Base-by-base conservation (phyloP, 176 grass and related monocot species). In the Ensete ventricosum region DNA sequence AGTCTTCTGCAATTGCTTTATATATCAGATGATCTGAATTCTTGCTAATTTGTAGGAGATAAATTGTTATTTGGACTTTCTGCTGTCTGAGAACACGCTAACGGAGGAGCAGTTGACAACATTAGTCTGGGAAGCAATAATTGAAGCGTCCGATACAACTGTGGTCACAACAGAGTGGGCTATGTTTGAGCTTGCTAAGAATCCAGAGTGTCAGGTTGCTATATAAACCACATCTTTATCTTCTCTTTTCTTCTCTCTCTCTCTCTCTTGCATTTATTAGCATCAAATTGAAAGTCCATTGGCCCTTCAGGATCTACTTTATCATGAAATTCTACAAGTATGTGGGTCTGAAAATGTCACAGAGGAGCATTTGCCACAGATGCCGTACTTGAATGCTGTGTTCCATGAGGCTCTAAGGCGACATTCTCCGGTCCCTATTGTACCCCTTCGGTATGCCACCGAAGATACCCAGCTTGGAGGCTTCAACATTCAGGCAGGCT, bases 141-240 rank as follows among this genome's bases (percentile, higher is more conserved):
- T 98, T 26, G 94, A 91, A 57, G 55, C 86, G 22, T 87, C 94
- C 14, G 94, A 98, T 78, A 93, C 90, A 62, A 93, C 88, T 70
- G 34, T 86, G 52, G 82, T 93, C 55, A 82, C 81, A 2, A 84
- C 94, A 1, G 94, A 98, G 77, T 98, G 94, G 94, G 86, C 86
- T 14, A 93, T 98, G 88, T 98, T 80, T 82, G 79, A 98, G 78
- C 78, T 98, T 53, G 82, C 90, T 3, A 93, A 89, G 76, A 72
- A 89, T 78, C 86, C 88, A 82, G 77, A 79, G 59, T 81, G 59
- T 69, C 94, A 98, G 88, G 94, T 64, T 52, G 21, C 43, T 14
- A 0, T 14, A 55, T 13, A 17, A 53, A 21, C 10, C 57, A 51
- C 21, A 62, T 51, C 51, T 9, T 14, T 62, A 24, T 14, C 75